A percentile compares a stretch with the other conserved stretches of the same genome.
These are phyloP conservation scores for Cercospora zeae-maydis DNA, from an alignment of 2,329 filamentous ascomycete species.

Conservation along the genomic window DNA sequence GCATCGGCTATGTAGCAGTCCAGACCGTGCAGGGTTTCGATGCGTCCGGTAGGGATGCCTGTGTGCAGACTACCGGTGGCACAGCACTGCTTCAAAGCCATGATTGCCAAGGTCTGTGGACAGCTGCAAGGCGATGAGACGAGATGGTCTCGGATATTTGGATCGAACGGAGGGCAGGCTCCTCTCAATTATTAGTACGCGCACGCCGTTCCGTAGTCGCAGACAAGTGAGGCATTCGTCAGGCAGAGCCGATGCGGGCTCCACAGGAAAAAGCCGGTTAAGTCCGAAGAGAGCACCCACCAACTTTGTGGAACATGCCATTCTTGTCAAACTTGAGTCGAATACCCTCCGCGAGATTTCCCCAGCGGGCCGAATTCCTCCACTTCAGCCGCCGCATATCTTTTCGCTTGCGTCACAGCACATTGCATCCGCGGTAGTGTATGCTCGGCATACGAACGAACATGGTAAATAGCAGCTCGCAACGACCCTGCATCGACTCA, in stretches of 20 bases:
- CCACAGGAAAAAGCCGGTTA: background rate
- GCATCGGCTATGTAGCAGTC: constrained; percentile 40
- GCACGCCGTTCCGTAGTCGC: background rate
- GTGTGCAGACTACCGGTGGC: constrained; percentile 37
- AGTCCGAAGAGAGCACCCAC: background rate
- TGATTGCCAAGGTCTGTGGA: constrained; percentile 4
- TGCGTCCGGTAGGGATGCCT: constrained; percentile 36
- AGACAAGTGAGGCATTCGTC: background rate
- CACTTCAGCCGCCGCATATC: background rate
- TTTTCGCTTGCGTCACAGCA: background rate
- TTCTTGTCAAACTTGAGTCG: background rate
- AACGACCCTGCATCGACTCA: background rate
- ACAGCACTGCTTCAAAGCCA: constrained; percentile 36
- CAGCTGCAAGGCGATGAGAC: background rate
- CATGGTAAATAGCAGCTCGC: constrained; percentile 14
- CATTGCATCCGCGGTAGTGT: background rate
- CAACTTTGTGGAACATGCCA: background rate
- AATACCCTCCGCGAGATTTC: background rate
- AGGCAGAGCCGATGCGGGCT: background rate
- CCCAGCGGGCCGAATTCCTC: background rate
- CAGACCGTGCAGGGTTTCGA: constrained; percentile 37
- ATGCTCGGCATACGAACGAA: background rate
- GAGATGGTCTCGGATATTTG: background rate
- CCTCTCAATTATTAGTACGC: background rate
- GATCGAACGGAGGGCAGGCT: background rate